phyloP scores from a whole-genome alignment of 2,329 filamentous ascomycete genomes.

The Pseudogymnoascus sp. region DNA sequence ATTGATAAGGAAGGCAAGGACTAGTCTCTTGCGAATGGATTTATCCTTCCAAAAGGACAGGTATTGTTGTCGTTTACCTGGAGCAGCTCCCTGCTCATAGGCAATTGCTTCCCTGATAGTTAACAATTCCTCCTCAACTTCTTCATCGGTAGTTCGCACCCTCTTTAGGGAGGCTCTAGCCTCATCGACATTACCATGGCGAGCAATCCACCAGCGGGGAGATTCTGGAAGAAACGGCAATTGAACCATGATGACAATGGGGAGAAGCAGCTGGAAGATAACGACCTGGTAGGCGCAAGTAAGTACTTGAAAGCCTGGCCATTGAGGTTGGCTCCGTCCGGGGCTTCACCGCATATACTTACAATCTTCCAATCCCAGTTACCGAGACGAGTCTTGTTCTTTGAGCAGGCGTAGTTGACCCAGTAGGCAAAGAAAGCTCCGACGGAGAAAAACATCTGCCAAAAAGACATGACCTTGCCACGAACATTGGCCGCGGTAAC shows the following conservation, averaged over 20 bases:
- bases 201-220: constrained; percentile 1
- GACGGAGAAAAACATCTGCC: constrained; percentile 58
- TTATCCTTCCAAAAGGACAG: constrained; percentile 60
- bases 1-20: constrained; percentile 57
- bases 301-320: neutral
- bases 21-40: constrained; percentile 56
- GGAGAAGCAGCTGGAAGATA: constrained; percentile 47
- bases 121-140: constrained; percentile 57
- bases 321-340: neutral
- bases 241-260: constrained; percentile 37
- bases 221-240: constrained; percentile 9
- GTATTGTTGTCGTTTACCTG: constrained; percentile 44
- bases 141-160: constrained; percentile 56
- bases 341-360: constrained; percentile 44
- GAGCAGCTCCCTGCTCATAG: constrained; percentile 61
- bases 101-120: constrained; percentile 59
- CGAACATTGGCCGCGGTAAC: constrained; percentile 54
- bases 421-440: constrained; percentile 56
- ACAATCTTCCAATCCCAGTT: constrained; percentile 66
- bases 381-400: constrained; percentile 46
- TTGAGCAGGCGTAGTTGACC: constrained; percentile 55
- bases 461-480: constrained; percentile 58
- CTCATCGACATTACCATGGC: constrained; percentile 42
- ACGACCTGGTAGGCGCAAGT: constrained; percentile 31
- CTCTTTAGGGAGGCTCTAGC: constrained; percentile 47